phyloP scores from a whole-genome alignment of 495 filamentous ascomycete species.

The Aspergillus funiculosus region DNA sequence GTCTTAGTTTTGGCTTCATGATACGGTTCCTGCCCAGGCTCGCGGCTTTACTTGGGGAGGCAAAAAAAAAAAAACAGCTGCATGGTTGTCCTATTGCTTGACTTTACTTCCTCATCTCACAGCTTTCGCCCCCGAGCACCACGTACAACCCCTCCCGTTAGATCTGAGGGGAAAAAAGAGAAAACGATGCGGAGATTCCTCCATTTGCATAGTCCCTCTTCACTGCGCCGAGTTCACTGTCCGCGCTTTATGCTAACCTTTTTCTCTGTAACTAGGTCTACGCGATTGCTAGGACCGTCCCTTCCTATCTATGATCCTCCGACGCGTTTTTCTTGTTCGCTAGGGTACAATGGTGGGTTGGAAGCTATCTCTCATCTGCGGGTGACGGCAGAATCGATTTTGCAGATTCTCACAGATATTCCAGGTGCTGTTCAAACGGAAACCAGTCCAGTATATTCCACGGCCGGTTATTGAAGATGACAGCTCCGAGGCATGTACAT shows the following conservation, averaged over 20 bases:
- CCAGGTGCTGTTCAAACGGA: constrained; percentile 92
- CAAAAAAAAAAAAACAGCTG: too few species aligned
- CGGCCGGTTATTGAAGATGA: constrained; percentile 71
- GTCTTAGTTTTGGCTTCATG: not conserved
- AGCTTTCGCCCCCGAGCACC: too few species aligned
- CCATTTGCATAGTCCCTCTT: not conserved
- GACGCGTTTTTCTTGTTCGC: constrained; percentile 21
- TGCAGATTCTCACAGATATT: constrained; percentile 20
- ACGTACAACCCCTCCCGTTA: too few species aligned
- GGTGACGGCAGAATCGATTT: too few species aligned
- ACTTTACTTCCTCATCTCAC: too few species aligned
- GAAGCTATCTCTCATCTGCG: too few species aligned
- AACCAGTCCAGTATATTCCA: constrained; percentile 80
- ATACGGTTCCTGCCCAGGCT: too few species aligned
- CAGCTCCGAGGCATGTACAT: constrained; percentile 60
- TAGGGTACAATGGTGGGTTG: constrained; percentile 38
- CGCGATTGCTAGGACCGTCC: not conserved
- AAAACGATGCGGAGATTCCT: too few species aligned
- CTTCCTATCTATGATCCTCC: constrained; percentile 26
- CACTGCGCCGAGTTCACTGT: not conserved
- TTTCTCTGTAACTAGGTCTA: not conserved
- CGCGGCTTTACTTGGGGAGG: too few species aligned
- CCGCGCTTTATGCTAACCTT: constrained; percentile 7
- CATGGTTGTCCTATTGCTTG: too few species aligned
- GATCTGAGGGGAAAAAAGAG: too few species aligned